Percentiles rank a stretch among this genome's conserved stretches.
These are phyloP conservation scores for Chlorella sp. DNA, from an alignment of 139 green algal genomes.

Conservation along the genomic window DNA sequence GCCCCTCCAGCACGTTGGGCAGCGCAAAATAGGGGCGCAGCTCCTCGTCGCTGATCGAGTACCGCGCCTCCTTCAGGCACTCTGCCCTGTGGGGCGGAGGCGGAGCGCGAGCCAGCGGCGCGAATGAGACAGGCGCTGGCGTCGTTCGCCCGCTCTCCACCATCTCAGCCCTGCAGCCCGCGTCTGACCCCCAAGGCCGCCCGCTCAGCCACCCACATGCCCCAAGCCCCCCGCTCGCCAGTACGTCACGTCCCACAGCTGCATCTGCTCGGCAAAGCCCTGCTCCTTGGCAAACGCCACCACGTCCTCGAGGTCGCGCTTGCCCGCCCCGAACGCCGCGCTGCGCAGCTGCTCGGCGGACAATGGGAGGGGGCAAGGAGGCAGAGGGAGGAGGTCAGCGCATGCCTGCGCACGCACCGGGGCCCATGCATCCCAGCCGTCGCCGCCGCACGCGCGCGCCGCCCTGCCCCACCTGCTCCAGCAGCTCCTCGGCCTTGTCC, in stretches of 20 bases:
- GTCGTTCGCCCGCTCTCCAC: too few species aligned
- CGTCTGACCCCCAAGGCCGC: too few species aligned
- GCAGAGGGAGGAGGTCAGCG: too few species aligned
- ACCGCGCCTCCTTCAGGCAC: slow-evolving; percentile 67
- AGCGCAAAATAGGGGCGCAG: slow-evolving; percentile 95
- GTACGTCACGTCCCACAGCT: too few species aligned
- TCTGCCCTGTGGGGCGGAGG: too few species aligned
- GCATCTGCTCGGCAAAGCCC: slow-evolving; percentile 53
- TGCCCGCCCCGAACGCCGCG: slow-evolving; percentile 61
- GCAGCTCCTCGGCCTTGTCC: slow-evolving; percentile 75
- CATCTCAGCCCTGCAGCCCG: too few species aligned
- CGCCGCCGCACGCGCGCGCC: too few species aligned
- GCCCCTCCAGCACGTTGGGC: slow-evolving; percentile 79
- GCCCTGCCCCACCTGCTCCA: slow-evolving; percentile 48
- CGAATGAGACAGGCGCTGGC: too few species aligned
- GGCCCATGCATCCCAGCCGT: too few species aligned
- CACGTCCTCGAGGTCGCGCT: slow-evolving; percentile 83
- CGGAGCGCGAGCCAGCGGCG: too few species aligned
- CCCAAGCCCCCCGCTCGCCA: slow-evolving; percentile 27
- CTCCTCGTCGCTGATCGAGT: slow-evolving; percentile 91
- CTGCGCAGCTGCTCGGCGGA: slow-evolving; percentile 90
- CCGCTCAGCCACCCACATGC: slow-evolving; percentile 4
- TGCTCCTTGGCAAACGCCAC: slow-evolving; percentile 45
- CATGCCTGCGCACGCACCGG: too few species aligned
- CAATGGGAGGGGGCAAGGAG: too few species aligned